A percentile compares a stretch with the other conserved stretches of the same genome.
Evolutionary conservation across 2,329 filamentous ascomycete genomes (phyloP).

Genomic region (Curvularia spicifera): DNA sequence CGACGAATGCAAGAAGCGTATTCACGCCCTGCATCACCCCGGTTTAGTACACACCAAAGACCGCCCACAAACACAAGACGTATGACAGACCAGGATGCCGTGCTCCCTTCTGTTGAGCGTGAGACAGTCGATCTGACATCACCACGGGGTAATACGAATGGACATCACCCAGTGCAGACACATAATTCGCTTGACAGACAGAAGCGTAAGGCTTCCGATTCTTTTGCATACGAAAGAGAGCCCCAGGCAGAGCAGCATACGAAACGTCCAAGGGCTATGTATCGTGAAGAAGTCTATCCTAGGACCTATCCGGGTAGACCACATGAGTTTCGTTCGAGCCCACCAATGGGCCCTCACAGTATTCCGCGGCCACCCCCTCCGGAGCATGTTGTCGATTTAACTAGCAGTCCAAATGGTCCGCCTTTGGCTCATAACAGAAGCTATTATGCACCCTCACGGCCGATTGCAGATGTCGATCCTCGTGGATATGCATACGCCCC

Average conservation of each 20-base stretch:
- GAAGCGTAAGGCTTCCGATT: conserved; percentile 30
- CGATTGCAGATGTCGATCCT: conserved; percentile 13
- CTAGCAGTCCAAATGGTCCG: conserved; percentile 30
- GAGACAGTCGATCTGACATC: conserved; percentile 32
- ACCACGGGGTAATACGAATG: conserved; percentile 17
- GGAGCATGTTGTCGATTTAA: conserved; percentile 34
- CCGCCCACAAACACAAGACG: conserved; percentile 27
- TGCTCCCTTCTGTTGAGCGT: conserved; percentile 45
- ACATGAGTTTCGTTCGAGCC: conserved; percentile 9
- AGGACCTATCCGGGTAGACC: conserved; percentile 5
- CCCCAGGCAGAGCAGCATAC: conserved; percentile 10
- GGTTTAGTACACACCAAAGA: conserved; percentile 23
- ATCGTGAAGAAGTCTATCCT: conserved; percentile 17
- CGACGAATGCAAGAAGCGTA: conserved; percentile 22
- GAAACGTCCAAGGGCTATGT: conserved; percentile 25
- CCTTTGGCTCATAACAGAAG: conserved; percentile 13
- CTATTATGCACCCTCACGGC: conserved; percentile 12
- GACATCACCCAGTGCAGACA: conserved; percentile 16
- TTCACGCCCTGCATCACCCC: conserved; percentile 20
- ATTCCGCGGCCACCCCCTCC: conserved; percentile 19
- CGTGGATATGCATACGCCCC: conserved; percentile 22
- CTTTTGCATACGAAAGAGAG: conserved; percentile 15
- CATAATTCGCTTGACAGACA: conserved; percentile 12
- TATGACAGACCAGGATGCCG: conserved; percentile 40
- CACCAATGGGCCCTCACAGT: conserved; percentile 19